A percentile compares a stretch with the other conserved stretches of the same genome.
Evolutionary conservation across 169 alveolate genomes (phyloP).

Genomic region (Eimeria necatrix): DNA sequence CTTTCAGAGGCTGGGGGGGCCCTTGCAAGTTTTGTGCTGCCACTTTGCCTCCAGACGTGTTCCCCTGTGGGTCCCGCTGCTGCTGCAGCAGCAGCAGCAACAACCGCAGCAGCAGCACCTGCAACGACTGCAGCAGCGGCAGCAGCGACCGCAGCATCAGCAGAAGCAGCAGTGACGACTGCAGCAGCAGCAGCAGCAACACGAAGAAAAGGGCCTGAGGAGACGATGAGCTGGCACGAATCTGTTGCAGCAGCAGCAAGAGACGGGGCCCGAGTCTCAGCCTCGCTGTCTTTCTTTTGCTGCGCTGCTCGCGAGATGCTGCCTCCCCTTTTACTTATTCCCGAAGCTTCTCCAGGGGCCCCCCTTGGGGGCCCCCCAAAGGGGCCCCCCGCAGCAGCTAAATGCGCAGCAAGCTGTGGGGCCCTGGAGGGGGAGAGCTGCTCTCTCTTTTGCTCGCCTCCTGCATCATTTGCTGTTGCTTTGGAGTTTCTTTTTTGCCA

Average conservation of each 20-base stretch:
- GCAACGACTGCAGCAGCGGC: no score
- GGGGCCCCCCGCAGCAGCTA: background rate
- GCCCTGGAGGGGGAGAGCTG: background rate
- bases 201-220: no score
- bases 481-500: constrained; percentile 27
- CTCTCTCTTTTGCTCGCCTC: constrained; percentile 21
- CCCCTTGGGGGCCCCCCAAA: background rate
- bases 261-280: constrained; percentile 16
- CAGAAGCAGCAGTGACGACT: no score
- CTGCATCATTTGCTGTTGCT: constrained; percentile 9
- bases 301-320: constrained; percentile 22
- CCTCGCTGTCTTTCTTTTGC: constrained; percentile 41
- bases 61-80: background rate
- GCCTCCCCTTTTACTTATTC: background rate
- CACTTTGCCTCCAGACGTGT: constrained; percentile 31
- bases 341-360: background rate
- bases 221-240: background rate
- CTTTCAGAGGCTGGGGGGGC: background rate
- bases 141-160: no score
- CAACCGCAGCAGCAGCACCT: background rate
- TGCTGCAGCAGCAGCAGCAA: constrained; percentile 36
- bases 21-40: background rate
- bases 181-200: background rate
- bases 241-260: background rate
- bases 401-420: background rate